phyloP scores from a whole-genome alignment of 2,329 filamentous ascomycete genomes.

The Graphium sp. region DNA sequence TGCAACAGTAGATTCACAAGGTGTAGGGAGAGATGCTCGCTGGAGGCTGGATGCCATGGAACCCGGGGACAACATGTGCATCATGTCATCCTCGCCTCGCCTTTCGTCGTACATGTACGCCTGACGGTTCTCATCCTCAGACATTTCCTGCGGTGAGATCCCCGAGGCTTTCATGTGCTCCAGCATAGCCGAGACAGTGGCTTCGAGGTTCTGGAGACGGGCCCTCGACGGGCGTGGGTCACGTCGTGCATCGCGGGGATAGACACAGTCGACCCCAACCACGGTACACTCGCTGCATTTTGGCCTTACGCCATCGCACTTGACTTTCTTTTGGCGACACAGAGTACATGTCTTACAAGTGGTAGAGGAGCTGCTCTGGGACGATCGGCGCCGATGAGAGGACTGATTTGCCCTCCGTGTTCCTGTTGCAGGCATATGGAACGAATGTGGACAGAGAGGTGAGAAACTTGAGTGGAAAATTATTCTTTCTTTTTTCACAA shows the following conservation, averaged over 20 bases:
- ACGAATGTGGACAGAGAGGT: no score
- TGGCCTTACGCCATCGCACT: conserved; percentile 15
- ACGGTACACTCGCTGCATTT: conserved; percentile 14
- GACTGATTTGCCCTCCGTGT: no score
- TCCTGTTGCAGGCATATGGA: not conserved
- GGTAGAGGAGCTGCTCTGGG: not conserved
- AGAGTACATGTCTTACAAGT: conserved; percentile 16
- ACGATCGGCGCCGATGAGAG: not conserved
- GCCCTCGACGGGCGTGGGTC: conserved; percentile 14
- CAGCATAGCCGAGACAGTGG: conserved; percentile 12
- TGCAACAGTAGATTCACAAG: no score
- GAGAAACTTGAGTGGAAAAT: no score
- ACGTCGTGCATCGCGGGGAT: conserved; percentile 16
- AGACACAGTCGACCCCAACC: conserved; percentile 12
- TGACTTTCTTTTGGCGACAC: conserved; percentile 18
- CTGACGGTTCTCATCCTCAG: not conserved
- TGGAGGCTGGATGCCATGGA: no score
- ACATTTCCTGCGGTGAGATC: conserved; percentile 7
- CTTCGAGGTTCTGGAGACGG: conserved; percentile 14
- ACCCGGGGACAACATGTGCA: no score
- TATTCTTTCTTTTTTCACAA: no score
- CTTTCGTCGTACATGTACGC: no score
- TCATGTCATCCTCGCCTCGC: no score
- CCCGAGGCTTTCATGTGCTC: conserved; percentile 16
- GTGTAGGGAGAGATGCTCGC: no score